Conservation (phyloP, 2,329 filamentous ascomycete genomes). For the Colletotrichum tropicale region DNA sequence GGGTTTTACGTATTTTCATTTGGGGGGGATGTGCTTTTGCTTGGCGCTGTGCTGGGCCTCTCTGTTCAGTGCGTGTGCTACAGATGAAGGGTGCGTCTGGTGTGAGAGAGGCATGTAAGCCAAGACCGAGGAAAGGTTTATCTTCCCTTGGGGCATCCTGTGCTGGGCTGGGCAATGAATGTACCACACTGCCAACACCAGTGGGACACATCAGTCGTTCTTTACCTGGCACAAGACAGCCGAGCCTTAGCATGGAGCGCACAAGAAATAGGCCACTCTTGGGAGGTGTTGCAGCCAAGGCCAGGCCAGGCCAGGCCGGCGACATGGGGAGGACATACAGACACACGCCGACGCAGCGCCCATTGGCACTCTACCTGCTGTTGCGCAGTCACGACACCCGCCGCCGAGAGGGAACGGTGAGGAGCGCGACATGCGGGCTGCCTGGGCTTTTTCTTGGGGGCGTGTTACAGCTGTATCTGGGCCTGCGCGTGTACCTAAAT, state of each 20-base stretch:
- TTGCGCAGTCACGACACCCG: neutral
- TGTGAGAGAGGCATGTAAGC: neutral
- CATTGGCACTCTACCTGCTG: neutral
- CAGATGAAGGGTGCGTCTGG: neutral
- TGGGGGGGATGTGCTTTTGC: neutral
- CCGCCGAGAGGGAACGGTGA: neutral
- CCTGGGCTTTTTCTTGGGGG: neutral
- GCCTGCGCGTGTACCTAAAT: neutral
- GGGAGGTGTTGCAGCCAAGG: neutral
- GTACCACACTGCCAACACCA: neutral
- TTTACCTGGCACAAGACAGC: neutral
- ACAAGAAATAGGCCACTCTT: neutral
- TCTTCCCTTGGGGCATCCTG: neutral
- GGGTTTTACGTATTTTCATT: neutral
- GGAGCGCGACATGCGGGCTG: neutral
- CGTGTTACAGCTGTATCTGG: neutral
- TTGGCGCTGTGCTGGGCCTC: neutral
- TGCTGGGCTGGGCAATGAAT: neutral
- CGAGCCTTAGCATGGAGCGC: neutral
- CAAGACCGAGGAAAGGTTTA: neutral
- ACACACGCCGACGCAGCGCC: neutral
- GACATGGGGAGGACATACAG: neutral
- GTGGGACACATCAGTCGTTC: neutral
- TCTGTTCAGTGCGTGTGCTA: neutral
- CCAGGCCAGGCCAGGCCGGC: neutral